Base-by-base conservation (phyloP, 176 grass and related monocot genomes). In the Oryza brachyantha region DNA sequence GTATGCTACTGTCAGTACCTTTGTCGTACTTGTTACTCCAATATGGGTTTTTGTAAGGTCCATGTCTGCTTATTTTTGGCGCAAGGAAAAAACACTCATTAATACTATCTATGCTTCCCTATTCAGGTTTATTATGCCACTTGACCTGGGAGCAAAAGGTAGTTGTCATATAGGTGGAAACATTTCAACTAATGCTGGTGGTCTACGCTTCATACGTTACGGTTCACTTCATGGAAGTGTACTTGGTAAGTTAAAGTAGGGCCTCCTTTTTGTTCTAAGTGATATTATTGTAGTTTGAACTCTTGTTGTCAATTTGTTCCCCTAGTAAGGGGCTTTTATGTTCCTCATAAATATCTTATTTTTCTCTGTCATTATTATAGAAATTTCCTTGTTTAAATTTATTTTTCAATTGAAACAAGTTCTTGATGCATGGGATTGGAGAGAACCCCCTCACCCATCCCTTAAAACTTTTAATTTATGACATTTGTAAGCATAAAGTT, bases 131-230 rank as follows among this genome's bases (percentile, higher is more conserved):
- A 94, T 94, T 79, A 92, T 97, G 91, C 95, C 95, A 37, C 91
- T 97, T 86, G 95, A 97, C 73, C 84, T 97, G 83, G 95, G 95
- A 35, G 95, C 91, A 66, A 94, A 97, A 91, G 91, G 95, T 72
- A 97, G 95, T 70, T 97, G 95, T 74, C 94, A 97, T 43, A 97
- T 97, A 66, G 95, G 95, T 57, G 95, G 91, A 42, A 97, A 97
- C 80, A 38, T 97, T 86, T 97, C 94, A 78, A 97, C 92, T 75
- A 97, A 94, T 87, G 95, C 95, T 13, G 92, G 95, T 79, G 95
- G 95, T 38, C 75, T 97, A 42, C 91, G 92, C 73, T 94, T 97
- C 55, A 86, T 94, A 84, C 92, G 92, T 59, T 97, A 94, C 78
- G 95, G 95, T 66, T 97, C 95, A 64, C 92, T 97, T 92, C 95